Evolutionary conservation across 768 basidiomycete species (phyloP), one percentile per base, ranked within the genome.

Genomic region (Leucocoprinus sp.): DNA sequence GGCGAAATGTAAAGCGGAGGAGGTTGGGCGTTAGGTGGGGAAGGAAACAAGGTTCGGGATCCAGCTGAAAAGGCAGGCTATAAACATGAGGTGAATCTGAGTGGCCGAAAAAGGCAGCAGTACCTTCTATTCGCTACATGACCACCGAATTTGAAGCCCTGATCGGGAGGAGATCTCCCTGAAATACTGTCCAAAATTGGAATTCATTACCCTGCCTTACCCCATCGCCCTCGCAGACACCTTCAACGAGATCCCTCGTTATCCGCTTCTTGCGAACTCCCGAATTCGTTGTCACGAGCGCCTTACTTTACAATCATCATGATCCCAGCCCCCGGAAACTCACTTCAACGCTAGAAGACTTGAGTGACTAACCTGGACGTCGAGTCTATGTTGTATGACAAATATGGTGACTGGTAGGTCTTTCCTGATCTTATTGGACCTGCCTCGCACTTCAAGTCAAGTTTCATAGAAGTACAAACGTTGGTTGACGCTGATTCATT

Each of bases 111-210:
- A 59, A 57, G 57, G 58, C 52, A 55, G 45, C 2, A 31, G 21
- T 7, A 15, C 44, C 45, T 44, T 44, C 45, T 35, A 22, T 29
- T 15, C 28, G 17, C 14, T 26, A 27, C 45, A 47, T 8, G 23
- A 23, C 37, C 19, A 47, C 51, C 43, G 50, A 54, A 54, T 52
- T 46, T 38, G 19, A 45, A 56, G 28, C 55, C 59, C 52, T 56
- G 52, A 60, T 63, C 60, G 56, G 55, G 53, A 49, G 43, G 59
- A 60, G 62, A 64, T 64, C 62, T 61, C 24, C 28, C 54, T 47
- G 46, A 39, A 51, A 31, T 27, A 27, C 28, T 43, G 39, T 18
- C 54, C 28, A 14, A 52, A 58, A 54, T 38, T 43, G 59, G 47
- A 50, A 44, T 47, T 41, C 31, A 15, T n/a, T 4, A 17, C 28